A percentile compares a stretch with the other conserved stretches of the same genome.
Evolutionary conservation across 2,329 filamentous ascomycete species (phyloP).

Genomic region (Paraphaeosphaeria sporulosa): DNA sequence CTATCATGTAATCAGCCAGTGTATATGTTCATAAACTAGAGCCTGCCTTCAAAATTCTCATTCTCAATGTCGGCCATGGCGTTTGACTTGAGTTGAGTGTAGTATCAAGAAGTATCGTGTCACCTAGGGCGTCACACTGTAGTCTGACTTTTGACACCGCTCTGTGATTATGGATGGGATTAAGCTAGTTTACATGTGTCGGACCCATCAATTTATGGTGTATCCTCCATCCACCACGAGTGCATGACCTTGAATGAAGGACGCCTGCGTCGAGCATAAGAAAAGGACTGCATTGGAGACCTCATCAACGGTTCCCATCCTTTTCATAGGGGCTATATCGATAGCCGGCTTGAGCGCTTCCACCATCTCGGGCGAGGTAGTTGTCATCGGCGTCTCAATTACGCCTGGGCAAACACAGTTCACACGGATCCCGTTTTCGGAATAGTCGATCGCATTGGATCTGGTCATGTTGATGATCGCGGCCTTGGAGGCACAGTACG

Average conservation of each 20-base stretch:
- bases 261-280: slow-evolving; percentile 61
- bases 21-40: no score
- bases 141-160: no score
- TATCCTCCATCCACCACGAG: slow-evolving; percentile 58
- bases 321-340: slow-evolving; percentile 56
- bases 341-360: slow-evolving; percentile 51
- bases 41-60: no score
- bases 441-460: slow-evolving; percentile 65
- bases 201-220: slow-evolving; percentile 29
- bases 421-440: slow-evolving; percentile 59
- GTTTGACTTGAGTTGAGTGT: no score
- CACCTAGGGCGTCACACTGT: no score
- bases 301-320: slow-evolving; percentile 60
- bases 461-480: slow-evolving; percentile 66
- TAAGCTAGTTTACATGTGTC: neutral
- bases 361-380: slow-evolving; percentile 34
- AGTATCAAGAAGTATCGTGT: no score
- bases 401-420: slow-evolving; percentile 67
- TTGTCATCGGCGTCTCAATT: slow-evolving; percentile 52
- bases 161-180: neutral
- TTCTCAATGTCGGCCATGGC: no score
- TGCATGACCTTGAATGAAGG: slow-evolving; percentile 60
- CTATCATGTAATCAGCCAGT: no score
- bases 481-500: slow-evolving; percentile 66
- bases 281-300: slow-evolving; percentile 63